phyloP scores from a whole-genome alignment of 2,329 filamentous ascomycete genomes.

The Nemania abortiva region DNA sequence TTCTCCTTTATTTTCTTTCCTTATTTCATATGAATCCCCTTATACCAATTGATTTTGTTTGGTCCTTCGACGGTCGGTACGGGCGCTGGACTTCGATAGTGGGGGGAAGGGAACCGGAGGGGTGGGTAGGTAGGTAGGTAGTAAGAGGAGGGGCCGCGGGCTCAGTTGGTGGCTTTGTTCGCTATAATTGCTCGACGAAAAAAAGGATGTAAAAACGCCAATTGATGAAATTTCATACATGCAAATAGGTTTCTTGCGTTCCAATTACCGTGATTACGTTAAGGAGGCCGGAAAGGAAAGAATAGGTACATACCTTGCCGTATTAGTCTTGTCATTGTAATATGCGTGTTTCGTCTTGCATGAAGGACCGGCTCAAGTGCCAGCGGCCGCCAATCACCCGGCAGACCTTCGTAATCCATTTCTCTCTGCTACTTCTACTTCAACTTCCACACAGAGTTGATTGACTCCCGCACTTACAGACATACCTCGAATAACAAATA shows the following conservation, averaged over 20 bases:
- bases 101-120: conserved; percentile 12
- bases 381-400: conserved; percentile 34
- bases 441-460: background rate
- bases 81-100: background rate
- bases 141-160: conserved; percentile 20
- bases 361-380: conserved; percentile 31
- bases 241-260: background rate
- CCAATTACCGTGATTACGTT: background rate
- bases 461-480: no score
- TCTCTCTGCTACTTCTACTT: background rate
- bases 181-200: background rate
- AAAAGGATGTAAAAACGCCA: background rate
- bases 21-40: background rate
- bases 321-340: background rate
- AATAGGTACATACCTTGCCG: background rate
- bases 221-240: background rate
- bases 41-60: background rate
- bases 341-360: conserved; percentile 20
- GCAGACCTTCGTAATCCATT: background rate
- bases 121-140: conserved; percentile 1
- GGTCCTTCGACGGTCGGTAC: background rate
- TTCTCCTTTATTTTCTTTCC: background rate
- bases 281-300: background rate
- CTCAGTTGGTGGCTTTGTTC: background rate
- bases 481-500: no score